These are phyloP conservation scores for Lecanoromycetidae sp. DNA, from an alignment of 2,329 filamentous ascomycete genomes.

Conservation along the genomic window DNA sequence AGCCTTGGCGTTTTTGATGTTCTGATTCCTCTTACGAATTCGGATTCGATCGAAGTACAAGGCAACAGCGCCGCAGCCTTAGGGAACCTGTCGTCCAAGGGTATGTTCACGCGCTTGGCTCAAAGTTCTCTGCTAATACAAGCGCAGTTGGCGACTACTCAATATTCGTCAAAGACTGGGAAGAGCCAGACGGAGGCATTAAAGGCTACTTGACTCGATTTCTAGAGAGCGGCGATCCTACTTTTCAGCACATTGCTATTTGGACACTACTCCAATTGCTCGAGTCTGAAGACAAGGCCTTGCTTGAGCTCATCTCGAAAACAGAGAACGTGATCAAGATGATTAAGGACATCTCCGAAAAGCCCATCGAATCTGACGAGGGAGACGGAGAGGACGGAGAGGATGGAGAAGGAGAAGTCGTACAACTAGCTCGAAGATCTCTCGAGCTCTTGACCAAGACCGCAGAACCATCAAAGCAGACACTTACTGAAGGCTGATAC, in stretches of 20 bases:
- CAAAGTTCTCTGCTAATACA: not conserved
- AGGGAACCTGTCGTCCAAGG: conserved; percentile 93
- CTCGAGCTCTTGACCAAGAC: conserved; percentile 72
- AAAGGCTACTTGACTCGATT: conserved; percentile 91
- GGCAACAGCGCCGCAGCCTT: conserved; percentile 94
- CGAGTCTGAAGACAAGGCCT: conserved; percentile 80
- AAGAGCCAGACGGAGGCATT: conserved; percentile 81
- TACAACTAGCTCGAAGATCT: conserved; percentile 79
- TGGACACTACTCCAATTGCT: conserved; percentile 94
- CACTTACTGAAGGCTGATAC: conserved; percentile 63
- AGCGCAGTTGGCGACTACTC: conserved; percentile 79
- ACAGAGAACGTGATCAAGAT: conserved; percentile 85
- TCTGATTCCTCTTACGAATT: conserved; percentile 86
- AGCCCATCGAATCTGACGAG: conserved; percentile 74
- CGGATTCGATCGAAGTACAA: conserved; percentile 92
- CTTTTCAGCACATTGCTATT: conserved; percentile 97
- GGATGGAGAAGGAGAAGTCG: conserved; percentile 85
- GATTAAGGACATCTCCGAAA: conserved; percentile 82
- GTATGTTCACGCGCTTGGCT: conserved; percentile 39
- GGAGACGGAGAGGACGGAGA: conserved; percentile 79
- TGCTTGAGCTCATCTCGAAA: conserved; percentile 80
- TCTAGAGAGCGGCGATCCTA: conserved; percentile 84
- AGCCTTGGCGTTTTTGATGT: conserved; percentile 93
- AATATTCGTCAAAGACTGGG: conserved; percentile 92
- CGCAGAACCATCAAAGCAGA: conserved; percentile 45